Percentiles rank a stretch among this genome's conserved stretches.
phyloP scores from a whole-genome alignment of 176 grass and related monocot genomes.

The Avena atlantica region DNA sequence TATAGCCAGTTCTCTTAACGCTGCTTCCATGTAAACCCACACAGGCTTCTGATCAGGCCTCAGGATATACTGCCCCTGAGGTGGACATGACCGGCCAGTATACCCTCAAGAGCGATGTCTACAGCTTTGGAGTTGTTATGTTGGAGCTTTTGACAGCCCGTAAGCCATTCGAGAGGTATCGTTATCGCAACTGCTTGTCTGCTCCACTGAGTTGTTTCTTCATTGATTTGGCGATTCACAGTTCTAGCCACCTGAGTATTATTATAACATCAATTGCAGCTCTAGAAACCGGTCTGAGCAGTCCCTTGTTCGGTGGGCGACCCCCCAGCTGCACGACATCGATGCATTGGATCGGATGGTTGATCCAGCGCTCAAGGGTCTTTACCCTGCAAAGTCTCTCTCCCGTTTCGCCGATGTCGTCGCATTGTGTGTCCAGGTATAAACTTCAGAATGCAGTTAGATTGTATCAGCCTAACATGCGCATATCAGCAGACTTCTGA shows the following conservation, averaged over 20 bases:
- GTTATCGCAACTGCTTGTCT: background rate
- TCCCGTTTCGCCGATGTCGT: constrained; percentile 83
- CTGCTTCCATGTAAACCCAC: constrained; percentile 40
- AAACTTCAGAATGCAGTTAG: constrained; percentile 22
- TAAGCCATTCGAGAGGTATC: constrained; percentile 85
- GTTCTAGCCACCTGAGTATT: constrained; percentile 34
- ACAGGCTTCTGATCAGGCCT: constrained; percentile 69
- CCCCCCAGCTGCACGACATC: constrained; percentile 86
- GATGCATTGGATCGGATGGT: constrained; percentile 85
- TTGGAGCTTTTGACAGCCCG: constrained; percentile 86
- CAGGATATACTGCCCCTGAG: constrained; percentile 77
- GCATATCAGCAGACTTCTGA: background rate
- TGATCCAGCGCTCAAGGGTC: constrained; percentile 72
- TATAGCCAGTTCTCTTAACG: constrained; percentile 22
- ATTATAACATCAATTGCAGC: constrained; percentile 42
- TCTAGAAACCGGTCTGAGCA: constrained; percentile 66
- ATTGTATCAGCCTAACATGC: background rate
- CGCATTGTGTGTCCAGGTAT: constrained; percentile 83
- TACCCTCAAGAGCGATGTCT: constrained; percentile 92
- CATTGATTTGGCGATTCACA: constrained; percentile 1
- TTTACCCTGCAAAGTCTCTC: constrained; percentile 86
- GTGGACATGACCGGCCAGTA: constrained; percentile 77
- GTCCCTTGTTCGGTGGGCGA: constrained; percentile 78
- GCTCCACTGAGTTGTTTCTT: background rate
- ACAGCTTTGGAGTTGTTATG: constrained; percentile 93